Conservation (phyloP, 139 green algal species). For the Chlorella sp. region DNA sequence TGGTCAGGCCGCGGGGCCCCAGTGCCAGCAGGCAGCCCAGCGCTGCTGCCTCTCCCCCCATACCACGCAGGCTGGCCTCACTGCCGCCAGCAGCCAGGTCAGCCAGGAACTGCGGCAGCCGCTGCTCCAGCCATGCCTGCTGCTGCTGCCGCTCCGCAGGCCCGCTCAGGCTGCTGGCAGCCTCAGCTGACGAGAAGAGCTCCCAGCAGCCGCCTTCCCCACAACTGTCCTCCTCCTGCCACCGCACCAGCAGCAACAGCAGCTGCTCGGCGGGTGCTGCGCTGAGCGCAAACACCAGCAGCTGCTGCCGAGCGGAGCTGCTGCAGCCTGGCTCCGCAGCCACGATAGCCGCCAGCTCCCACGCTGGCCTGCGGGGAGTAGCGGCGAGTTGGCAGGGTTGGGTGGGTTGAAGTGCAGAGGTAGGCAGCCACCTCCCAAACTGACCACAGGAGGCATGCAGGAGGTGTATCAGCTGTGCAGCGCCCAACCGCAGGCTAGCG, state of each 20-base stretch:
- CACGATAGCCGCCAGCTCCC: conserved; percentile 2
- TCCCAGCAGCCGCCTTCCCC: not conserved
- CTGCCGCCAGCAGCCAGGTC: not conserved
- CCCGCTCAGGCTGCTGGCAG: not conserved
- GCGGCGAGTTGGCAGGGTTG: too few species aligned
- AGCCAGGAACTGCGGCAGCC: not conserved
- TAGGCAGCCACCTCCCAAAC: too few species aligned
- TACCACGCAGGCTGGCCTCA: not conserved
- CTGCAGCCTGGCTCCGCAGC: not conserved
- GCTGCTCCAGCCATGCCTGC: conserved; percentile 9
- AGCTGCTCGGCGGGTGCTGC: conserved; percentile 7
- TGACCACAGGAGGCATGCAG: too few species aligned
- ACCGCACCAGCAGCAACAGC: conserved; percentile 7
- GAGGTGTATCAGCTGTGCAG: too few species aligned
- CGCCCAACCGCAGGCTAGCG: too few species aligned
- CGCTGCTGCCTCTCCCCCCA: not conserved
- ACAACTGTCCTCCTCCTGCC: conserved; percentile 6
- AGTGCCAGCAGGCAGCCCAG: conserved; percentile 34
- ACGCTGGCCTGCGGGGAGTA: conserved; percentile 1
- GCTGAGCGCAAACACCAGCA: conserved; percentile 7
- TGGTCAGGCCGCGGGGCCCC: not conserved
- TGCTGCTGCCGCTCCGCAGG: conserved; percentile 5
- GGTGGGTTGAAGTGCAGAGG: too few species aligned
- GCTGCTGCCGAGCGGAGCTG: not conserved
- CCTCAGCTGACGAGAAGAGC: not conserved